These are phyloP conservation scores for Hypoxylon fragiforme DNA, from an alignment of 495 filamentous ascomycete species.

Conservation along the genomic window DNA sequence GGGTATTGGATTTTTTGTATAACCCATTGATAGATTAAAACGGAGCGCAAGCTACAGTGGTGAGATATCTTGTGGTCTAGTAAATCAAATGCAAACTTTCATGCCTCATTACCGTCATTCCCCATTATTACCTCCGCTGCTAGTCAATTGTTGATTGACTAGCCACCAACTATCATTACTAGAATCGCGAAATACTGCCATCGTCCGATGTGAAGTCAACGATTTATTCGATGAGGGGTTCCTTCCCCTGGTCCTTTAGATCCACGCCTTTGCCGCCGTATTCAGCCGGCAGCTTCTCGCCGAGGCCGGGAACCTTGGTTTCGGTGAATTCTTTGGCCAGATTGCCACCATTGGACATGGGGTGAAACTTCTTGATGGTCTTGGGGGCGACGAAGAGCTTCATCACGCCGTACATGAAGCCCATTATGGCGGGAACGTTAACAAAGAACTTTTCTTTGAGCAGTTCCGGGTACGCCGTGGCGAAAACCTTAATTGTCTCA, in stretches of 20 bases:
- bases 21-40: slow-evolving; percentile 8
- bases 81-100: slow-evolving; percentile 18
- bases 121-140: slow-evolving; percentile 10
- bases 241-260: slow-evolving; percentile 44
- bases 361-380: slow-evolving; percentile 83
- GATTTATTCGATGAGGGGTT: slow-evolving; percentile 35
- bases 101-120: slow-evolving; percentile 27
- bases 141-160: background rate
- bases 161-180: background rate
- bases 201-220: background rate
- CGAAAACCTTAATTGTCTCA: slow-evolving; percentile 77
- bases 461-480: slow-evolving; percentile 81
- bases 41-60: slow-evolving; percentile 3
- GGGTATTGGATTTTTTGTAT: background rate
- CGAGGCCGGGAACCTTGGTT: slow-evolving; percentile 52
- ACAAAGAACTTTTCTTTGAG: slow-evolving; percentile 90
- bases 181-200: background rate
- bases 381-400: slow-evolving; percentile 77
- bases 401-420: slow-evolving; percentile 78
- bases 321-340: slow-evolving; percentile 64
- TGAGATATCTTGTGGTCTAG: slow-evolving; percentile 21
- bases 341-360: slow-evolving; percentile 73
- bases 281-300: slow-evolving; percentile 60
- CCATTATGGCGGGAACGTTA: slow-evolving; percentile 86
- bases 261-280: slow-evolving; percentile 73